These are phyloP conservation scores for Bipolaris cookei DNA, from an alignment of 2,329 filamentous ascomycete species.

Conservation along the genomic window DNA sequence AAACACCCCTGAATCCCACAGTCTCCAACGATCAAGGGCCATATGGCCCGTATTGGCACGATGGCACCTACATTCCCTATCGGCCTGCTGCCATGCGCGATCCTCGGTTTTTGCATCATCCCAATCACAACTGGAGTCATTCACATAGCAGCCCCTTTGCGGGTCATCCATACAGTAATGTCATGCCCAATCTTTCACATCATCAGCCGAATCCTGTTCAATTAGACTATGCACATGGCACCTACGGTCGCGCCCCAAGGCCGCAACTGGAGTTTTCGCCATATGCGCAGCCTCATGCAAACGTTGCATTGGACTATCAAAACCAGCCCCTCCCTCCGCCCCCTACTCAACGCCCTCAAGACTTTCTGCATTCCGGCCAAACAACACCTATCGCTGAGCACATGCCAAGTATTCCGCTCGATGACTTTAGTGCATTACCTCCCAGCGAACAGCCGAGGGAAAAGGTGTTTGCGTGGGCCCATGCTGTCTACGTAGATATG, in stretches of 20 bases:
- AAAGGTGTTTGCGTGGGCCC: conserved; percentile 54
- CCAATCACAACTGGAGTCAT: conserved; percentile 40
- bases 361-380: conserved; percentile 41
- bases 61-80: conserved; percentile 51
- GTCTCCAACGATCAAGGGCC: conserved; percentile 51
- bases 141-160: conserved; percentile 40
- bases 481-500: conserved; percentile 57
- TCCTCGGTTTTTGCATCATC: conserved; percentile 46
- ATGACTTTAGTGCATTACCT: conserved; percentile 52
- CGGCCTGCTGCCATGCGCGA: conserved; percentile 50
- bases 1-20: conserved; percentile 47
- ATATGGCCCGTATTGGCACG: conserved; percentile 52
- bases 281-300: conserved; percentile 35
- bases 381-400: conserved; percentile 36
- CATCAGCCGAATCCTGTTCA: conserved; percentile 38
- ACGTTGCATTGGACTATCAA: conserved; percentile 37
- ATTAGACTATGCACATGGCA: conserved; percentile 32
- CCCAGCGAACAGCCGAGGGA: conserved; percentile 53
- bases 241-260: conserved; percentile 31
- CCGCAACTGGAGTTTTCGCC: conserved; percentile 34
- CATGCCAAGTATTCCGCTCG: conserved; percentile 26
- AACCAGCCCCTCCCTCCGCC: conserved; percentile 28
- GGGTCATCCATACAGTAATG: conserved; percentile 35
- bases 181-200: conserved; percentile 32
- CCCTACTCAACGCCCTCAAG: conserved; percentile 32